Conservation (phyloP, 208 protist genomes). For the Wallacemonas sp. region DNA sequence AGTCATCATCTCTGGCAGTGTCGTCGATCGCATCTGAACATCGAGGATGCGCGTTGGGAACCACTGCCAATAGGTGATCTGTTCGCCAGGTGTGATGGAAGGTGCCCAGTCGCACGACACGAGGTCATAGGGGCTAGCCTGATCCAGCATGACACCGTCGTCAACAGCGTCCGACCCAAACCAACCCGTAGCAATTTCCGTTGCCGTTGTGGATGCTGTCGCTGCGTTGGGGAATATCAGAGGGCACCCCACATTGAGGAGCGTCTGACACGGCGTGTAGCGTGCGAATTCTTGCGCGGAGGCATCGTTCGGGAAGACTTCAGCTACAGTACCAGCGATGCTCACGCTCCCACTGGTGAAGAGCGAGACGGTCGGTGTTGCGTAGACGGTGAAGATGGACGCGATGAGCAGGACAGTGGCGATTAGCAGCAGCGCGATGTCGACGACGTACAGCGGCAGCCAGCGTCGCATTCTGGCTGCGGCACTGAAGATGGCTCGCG, state of each 20-base stretch:
- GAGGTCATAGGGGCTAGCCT: not conserved
- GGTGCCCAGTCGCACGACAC: slow-evolving; percentile 3
- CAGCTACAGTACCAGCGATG: not conserved
- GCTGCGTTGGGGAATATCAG: not conserved
- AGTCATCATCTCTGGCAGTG: slow-evolving; percentile 6
- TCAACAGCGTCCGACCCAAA: not conserved
- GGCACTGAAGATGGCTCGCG: not conserved
- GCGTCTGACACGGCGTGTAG: not conserved
- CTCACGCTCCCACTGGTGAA: not conserved
- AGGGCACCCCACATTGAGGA: not conserved
- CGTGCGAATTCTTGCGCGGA: not conserved
- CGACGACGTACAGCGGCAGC: not conserved
- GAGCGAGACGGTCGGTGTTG: not conserved
- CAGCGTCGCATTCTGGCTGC: not conserved
- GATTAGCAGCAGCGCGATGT: not conserved
- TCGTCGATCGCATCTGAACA: not conserved
- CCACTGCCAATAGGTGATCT: not conserved
- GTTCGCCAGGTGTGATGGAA: not conserved
- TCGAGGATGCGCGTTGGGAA: not conserved
- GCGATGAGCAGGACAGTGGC: slow-evolving; percentile 6
- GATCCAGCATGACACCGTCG: not conserved
- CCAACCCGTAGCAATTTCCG: not conserved
- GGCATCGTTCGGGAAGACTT: not conserved
- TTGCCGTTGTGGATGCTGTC: not conserved
- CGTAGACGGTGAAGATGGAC: not conserved